phyloP scores from a whole-genome alignment of 2,329 filamentous ascomycete species.

The Apiospora malaysiana region DNA sequence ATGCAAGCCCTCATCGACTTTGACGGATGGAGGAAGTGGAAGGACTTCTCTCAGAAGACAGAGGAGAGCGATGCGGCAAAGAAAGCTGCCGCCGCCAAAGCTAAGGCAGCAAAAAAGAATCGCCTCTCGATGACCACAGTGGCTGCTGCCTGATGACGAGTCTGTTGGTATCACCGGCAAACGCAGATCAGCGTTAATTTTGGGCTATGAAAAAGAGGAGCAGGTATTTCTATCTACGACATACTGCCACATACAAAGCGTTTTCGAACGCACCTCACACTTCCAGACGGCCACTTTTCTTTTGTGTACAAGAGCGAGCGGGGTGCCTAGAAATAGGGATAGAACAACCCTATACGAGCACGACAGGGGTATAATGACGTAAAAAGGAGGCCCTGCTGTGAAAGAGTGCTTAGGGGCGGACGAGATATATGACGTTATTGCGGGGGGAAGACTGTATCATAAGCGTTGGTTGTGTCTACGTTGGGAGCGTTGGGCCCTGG shows the following conservation, averaged over 20 bases:
- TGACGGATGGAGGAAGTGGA: conserved; percentile 98
- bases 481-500: conserved; percentile 6
- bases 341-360: background rate
- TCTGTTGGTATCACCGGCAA: background rate
- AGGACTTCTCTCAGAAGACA: conserved; percentile 70
- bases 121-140: conserved; percentile 46
- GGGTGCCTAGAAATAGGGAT: background rate
- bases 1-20: conserved; percentile 99
- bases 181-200: background rate
- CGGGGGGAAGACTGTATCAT: conserved; percentile 18
- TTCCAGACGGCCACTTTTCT: background rate
- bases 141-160: conserved; percentile 25
- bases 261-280: background rate
- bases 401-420: background rate
- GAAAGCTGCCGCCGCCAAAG: conserved; percentile 44
- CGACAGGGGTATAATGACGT: background rate
- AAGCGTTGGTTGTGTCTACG: conserved; percentile 8
- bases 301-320: conserved; percentile 6
- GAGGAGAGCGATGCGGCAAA: conserved; percentile 50
- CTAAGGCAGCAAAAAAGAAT: conserved; percentile 51
- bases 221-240: background rate
- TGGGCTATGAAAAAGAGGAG: background rate
- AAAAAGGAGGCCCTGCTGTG: background rate
- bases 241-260: background rate
- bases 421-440: background rate